Base-by-base conservation (phyloP, 2,329 filamentous ascomycete genomes). In the Arthrobotrys entomopaga region DNA sequence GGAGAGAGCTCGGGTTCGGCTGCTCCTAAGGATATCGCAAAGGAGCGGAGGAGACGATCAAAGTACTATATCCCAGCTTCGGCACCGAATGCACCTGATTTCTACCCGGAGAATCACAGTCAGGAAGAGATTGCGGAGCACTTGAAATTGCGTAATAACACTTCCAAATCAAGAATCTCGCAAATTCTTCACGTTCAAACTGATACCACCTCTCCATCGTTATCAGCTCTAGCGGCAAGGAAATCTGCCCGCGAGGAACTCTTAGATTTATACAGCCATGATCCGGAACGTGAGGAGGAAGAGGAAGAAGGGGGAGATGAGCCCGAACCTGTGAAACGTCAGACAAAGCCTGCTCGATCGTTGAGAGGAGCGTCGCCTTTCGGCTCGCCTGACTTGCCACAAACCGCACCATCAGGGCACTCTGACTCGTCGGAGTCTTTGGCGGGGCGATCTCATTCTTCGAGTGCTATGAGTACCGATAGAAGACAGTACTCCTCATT, bases 61-160 rank as follows among this genome's bases (percentile, higher is more conserved):
- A 67, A 75, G 46, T 75, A 75, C 48, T 75, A 75, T 42, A 29
- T 59, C 3, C 70, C 70, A 20, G 70, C 63, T n/a, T 64, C 70
- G 0, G 70, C 64, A 3, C 70, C 70, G 1, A 64, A n/a, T 42
- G 70, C 64, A 10, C 70, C 70, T 19, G 70, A 74, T 26, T 59
- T 67, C 50, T 74, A 60, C 24, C 70, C 70, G 10, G 70, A 74
- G 50, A 26, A 74, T 26, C 70, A 74, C 34, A 59, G 57, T 3
- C 24, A 57, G 2, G 57, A 59, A 24, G 70, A 74, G 50, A 67
- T 69, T n/a, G 57, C 53, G 7, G 56, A 67, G 16, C 46, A 64
- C 7, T 5, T 46, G 19, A 66, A 67, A 26, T 40, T 58, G 7
- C 50, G 52, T 3, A 50, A 58, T 26, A 29, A 20, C 4, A 54